phyloP scores from a whole-genome alignment of 768 basidiomycete species.

The Kwoniella sp. region DNA sequence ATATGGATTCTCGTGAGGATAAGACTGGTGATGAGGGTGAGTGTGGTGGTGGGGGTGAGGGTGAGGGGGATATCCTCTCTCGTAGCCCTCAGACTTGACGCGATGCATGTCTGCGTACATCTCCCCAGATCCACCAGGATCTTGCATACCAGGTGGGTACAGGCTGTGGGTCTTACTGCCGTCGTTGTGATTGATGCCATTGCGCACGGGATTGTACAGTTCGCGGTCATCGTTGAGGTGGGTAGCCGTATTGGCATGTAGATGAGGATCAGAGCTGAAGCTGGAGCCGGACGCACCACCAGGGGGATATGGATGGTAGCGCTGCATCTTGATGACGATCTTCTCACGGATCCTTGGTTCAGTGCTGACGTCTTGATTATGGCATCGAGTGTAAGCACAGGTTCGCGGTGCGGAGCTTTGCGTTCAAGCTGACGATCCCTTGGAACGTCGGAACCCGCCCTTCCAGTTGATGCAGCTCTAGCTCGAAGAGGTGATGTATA shows the following conservation, averaged over 20 bases:
- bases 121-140: neutral
- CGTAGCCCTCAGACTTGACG: neutral
- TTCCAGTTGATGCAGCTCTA: no score
- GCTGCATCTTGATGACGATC: neutral
- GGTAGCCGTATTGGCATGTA: neutral
- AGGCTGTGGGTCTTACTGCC: no score
- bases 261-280: neutral
- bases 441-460: no score
- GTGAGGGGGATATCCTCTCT: neutral
- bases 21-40: no score
- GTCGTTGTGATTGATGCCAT: neutral
- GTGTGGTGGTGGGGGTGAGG: no score
- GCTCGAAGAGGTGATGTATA: no score
- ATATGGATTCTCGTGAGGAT: no score
- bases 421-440: no score
- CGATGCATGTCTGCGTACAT: neutral
- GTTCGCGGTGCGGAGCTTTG: no score
- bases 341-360: neutral
- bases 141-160: no score
- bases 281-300: neutral
- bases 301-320: neutral
- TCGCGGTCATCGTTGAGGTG: neutral
- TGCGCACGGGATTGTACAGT: neutral
- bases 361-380: no score
- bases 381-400: no score